Conservation (phyloP, 169 alveolate species). For the Plasmodium gallinaceum region DNA sequence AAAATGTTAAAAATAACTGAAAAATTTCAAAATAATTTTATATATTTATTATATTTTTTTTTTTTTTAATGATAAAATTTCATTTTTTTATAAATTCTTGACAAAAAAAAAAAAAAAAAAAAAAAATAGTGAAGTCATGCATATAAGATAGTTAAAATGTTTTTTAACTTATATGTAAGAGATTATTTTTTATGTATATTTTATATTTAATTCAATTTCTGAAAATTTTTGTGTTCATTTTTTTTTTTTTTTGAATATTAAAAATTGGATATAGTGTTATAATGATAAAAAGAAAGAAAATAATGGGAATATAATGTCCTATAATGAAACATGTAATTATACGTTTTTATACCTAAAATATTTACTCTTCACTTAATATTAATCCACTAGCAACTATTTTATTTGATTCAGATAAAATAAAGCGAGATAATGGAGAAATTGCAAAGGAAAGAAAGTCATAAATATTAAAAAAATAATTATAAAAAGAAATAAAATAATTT, state of each 20-base stretch:
- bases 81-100: too few relatives aligned
- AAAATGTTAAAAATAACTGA: too few relatives aligned
- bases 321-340: slow-evolving; percentile 27
- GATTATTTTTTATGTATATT: not conserved
- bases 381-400: slow-evolving; percentile 74
- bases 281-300: slow-evolving; percentile 18
- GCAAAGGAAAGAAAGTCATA: slow-evolving; percentile 54
- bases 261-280: not conserved
- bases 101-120: too few relatives aligned
- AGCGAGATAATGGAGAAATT: slow-evolving; percentile 75
- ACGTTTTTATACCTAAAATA: not conserved
- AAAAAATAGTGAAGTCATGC: too few relatives aligned
- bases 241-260: too few relatives aligned
- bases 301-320: slow-evolving; percentile 24
- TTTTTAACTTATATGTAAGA: too few relatives aligned
- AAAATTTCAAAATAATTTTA: too few relatives aligned
- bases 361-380: slow-evolving; percentile 15
- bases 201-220: not conserved
- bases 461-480: slow-evolving; percentile 48
- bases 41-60: too few relatives aligned
- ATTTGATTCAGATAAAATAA: slow-evolving; percentile 74
- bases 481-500: slow-evolving; percentile 58
- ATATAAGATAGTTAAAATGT: too few relatives aligned
- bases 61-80: too few relatives aligned
- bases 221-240: too few relatives aligned